A percentile compares a stretch with the other conserved stretches of the same genome.
Conservation (phyloP, 257 asterid species). For the Capsicum chinense region DNA sequence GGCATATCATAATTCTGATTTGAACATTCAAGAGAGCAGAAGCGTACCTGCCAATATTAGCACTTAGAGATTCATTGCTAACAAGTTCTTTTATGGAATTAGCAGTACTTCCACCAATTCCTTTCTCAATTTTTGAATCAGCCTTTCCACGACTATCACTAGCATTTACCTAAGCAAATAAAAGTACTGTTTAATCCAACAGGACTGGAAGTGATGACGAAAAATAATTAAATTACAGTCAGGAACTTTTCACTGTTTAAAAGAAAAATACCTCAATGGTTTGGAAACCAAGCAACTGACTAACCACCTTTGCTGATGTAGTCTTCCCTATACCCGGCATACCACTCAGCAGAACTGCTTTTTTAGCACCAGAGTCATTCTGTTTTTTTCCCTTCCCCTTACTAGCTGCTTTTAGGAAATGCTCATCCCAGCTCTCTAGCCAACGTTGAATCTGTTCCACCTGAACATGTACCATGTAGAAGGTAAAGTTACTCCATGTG, state of each 20-base stretch:
- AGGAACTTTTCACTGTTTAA: not conserved
- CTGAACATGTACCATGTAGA: constrained; percentile 48
- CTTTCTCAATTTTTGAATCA: constrained; percentile 84
- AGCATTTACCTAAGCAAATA: constrained; percentile 82
- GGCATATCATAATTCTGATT: constrained; percentile 16
- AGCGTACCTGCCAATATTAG: constrained; percentile 69
- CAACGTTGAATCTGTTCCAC: constrained; percentile 98
- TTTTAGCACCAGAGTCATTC: constrained; percentile 83
- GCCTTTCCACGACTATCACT: constrained; percentile 99
- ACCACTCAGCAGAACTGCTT: constrained; percentile 89
- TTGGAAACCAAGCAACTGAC: constrained; percentile 93
- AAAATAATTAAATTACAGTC: not conserved
- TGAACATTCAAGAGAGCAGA: constrained; percentile 31
- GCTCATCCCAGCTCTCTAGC: constrained; percentile 79
- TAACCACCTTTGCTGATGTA: constrained; percentile 85
- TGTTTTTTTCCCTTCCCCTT: constrained; percentile 84
- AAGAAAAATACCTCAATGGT: constrained; percentile 69
- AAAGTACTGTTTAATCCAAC: not conserved
- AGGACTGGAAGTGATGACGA: constrained; percentile 25
- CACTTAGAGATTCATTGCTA: constrained; percentile 73
- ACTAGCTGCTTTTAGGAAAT: constrained; percentile 62
- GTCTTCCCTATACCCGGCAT: constrained; percentile 99
- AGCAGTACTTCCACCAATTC: constrained; percentile 95
- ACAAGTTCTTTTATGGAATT: constrained; percentile 89
- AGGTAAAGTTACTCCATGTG: constrained; percentile 23